Conservation (phyloP, 305 asterid species). For the Euphrasia arctica region DNA sequence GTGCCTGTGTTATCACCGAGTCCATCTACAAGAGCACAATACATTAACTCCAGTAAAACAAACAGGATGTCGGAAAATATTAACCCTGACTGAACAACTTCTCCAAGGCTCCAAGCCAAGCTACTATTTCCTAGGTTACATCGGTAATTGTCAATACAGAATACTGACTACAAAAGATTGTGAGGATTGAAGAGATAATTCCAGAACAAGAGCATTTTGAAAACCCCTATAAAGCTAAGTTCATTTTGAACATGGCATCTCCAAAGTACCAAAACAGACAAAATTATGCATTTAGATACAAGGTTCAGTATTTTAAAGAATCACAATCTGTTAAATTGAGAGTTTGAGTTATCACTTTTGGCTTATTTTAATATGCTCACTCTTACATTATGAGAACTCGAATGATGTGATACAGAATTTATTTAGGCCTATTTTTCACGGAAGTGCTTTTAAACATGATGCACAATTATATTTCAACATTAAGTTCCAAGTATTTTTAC, state of each 20-base stretch:
- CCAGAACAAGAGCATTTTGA: conserved; percentile 18
- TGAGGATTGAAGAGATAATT: conserved; percentile 8
- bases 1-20: conserved; percentile 91
- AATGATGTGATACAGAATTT: not conserved
- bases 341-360: conserved; percentile 1
- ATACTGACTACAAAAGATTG: conserved; percentile 16
- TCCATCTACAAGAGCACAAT: conserved; percentile 62
- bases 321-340: not conserved
- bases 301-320: not conserved
- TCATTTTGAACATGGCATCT: not conserved
- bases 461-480: not conserved
- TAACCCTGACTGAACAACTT: not conserved
- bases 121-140: conserved; percentile 2
- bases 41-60: conserved; percentile 19
- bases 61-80: conserved; percentile 1
- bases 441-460: not conserved
- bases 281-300: conserved; percentile 1
- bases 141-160: conserved; percentile 14
- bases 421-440: not conserved
- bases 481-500: conserved; percentile 5
- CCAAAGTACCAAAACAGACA: not conserved
- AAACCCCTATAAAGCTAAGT: not conserved
- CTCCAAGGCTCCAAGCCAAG: not conserved
- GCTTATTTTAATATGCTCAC: conserved; percentile 1
- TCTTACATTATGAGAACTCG: conserved; percentile 12